These are phyloP conservation scores for Blumeriella jaapii DNA, from an alignment of 2,329 filamentous ascomycete species.

Conservation along the genomic window DNA sequence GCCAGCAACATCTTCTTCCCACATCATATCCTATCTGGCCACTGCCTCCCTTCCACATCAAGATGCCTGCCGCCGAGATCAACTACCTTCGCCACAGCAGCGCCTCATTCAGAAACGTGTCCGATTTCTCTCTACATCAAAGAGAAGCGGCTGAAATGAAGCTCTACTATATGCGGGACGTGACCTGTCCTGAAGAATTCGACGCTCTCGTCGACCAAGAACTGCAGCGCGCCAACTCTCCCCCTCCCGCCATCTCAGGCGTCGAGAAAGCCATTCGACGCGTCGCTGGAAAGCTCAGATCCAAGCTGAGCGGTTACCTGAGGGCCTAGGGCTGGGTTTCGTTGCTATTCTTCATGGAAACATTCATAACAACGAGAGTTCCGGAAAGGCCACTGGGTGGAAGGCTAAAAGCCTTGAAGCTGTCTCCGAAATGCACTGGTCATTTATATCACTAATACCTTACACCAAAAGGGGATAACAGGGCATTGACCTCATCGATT, in stretches of 20 bases:
- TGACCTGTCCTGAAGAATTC: slow-evolving; percentile 10
- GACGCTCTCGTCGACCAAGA: slow-evolving; percentile 12
- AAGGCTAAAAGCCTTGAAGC: too few relatives aligned
- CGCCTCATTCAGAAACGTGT: neutral
- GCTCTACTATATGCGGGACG: slow-evolving; percentile 16
- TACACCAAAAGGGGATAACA: too few relatives aligned
- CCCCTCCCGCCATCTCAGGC: neutral
- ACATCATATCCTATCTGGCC: neutral
- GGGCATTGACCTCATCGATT: too few relatives aligned
- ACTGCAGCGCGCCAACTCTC: slow-evolving; percentile 1
- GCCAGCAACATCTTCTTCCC: neutral
- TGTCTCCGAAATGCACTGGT: too few relatives aligned
- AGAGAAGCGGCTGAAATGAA: slow-evolving; percentile 12
- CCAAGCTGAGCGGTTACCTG: neutral
- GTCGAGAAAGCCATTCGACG: neutral
- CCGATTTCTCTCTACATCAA: slow-evolving; percentile 2
- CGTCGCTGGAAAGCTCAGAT: slow-evolving; percentile 1
- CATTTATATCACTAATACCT: too few relatives aligned
- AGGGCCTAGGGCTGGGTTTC: too few relatives aligned
- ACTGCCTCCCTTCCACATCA: slow-evolving; percentile 1
- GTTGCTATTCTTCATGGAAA: too few relatives aligned
- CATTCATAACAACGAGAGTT: too few relatives aligned
- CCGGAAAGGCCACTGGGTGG: too few relatives aligned
- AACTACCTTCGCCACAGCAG: slow-evolving; percentile 7
- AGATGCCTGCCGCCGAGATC: slow-evolving; percentile 9